These are phyloP conservation scores for Clarireedia paspali DNA, from an alignment of 2,329 filamentous ascomycete species.

Conservation along the genomic window DNA sequence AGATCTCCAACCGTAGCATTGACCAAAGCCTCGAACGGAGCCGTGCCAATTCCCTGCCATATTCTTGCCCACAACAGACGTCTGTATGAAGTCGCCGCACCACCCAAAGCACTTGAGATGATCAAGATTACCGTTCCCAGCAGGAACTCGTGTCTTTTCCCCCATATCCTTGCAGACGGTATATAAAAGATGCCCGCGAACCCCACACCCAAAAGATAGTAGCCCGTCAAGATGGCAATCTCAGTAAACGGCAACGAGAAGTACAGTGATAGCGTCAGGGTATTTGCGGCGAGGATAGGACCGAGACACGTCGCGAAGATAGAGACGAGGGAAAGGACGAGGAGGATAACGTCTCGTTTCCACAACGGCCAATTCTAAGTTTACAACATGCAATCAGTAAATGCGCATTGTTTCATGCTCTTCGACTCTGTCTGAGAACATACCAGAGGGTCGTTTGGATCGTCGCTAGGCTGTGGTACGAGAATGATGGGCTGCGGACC, in stretches of 20 bases:
- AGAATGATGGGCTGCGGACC: slow-evolving; percentile 67
- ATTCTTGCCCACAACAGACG: slow-evolving; percentile 72
- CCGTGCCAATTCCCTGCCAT: slow-evolving; percentile 78
- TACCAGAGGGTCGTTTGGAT: slow-evolving; percentile 81
- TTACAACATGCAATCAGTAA: slow-evolving; percentile 8
- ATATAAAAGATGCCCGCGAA: slow-evolving; percentile 79
- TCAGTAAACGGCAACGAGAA: slow-evolving; percentile 62
- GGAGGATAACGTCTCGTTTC: slow-evolving; percentile 74
- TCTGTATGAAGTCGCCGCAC: slow-evolving; percentile 56
- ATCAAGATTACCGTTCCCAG: slow-evolving; percentile 69
- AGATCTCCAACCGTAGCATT: slow-evolving; percentile 86
- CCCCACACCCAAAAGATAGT: slow-evolving; percentile 77
- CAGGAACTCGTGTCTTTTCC: slow-evolving; percentile 83
- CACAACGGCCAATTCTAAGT: slow-evolving; percentile 74
- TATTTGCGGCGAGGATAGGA: slow-evolving; percentile 83
- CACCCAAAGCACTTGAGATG: slow-evolving; percentile 68
- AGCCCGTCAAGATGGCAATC: slow-evolving; percentile 77
- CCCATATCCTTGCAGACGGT: slow-evolving; percentile 81
- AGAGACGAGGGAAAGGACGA: slow-evolving; percentile 69
- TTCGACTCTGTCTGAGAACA: slow-evolving; percentile 9
- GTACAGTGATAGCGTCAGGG: slow-evolving; percentile 63
- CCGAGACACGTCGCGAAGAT: slow-evolving; percentile 80
- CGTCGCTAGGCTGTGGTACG: slow-evolving; percentile 83
- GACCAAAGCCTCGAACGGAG: slow-evolving; percentile 83
- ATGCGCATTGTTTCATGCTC: not conserved